Conservation (phyloP, 2,329 filamentous ascomycete species). For the Zymoseptoria ardabiliae region DNA sequence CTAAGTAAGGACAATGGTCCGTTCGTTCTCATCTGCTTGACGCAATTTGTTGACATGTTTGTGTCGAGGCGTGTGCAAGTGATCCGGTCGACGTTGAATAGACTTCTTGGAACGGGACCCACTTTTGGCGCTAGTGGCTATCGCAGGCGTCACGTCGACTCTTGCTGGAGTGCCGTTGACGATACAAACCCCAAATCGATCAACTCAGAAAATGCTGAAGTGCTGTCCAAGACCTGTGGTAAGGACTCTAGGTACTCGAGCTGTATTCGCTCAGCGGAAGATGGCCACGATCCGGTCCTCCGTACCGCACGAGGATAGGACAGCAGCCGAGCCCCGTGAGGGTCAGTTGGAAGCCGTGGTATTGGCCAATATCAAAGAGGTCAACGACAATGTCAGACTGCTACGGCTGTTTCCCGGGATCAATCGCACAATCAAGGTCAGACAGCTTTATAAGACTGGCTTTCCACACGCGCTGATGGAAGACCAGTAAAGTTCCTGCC, state of each 20-base stretch:
- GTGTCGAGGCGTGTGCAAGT: neutral
- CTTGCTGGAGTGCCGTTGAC: neutral
- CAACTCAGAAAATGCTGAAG: neutral
- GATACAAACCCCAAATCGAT: neutral
- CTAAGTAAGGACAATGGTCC: no score
- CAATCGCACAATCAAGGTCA: constrained; percentile 28
- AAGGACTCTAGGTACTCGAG: neutral
- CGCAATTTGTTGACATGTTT: neutral
- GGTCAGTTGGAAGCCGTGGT: constrained; percentile 56
- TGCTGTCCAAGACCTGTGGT: neutral
- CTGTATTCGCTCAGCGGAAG: neutral
- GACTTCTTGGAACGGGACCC: neutral
- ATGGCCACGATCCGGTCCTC: constrained; percentile 29
- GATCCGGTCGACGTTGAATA: neutral
- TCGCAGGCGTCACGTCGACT: neutral
- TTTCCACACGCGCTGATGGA: neutral
- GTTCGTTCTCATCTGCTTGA: neutral
- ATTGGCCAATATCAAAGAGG: constrained; percentile 52
- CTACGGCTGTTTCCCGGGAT: constrained; percentile 55
- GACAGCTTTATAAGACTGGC: constrained; percentile 8
- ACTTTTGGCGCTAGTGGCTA: neutral
- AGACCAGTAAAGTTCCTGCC: constrained; percentile 56
- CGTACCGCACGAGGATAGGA: constrained; percentile 59
- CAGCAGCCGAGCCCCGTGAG: constrained; percentile 65
- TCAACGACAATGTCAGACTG: constrained; percentile 63